Conservation (phyloP, 495 filamentous ascomycete species). For the Hypoxylon fuscum region DNA sequence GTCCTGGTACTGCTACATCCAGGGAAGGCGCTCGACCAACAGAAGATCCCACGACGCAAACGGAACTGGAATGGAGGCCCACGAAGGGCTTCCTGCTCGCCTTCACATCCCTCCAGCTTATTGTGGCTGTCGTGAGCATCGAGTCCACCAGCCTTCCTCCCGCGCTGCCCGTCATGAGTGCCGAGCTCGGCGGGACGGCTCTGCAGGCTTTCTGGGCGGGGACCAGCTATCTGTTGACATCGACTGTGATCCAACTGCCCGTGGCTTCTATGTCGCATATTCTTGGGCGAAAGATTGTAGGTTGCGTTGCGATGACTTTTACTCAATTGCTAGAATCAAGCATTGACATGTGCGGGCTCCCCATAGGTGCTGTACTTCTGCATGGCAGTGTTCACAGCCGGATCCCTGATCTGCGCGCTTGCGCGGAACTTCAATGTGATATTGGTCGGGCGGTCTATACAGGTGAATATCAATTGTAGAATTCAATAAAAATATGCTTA, state of each 20-base stretch:
- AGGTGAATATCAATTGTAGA: constrained; percentile 46
- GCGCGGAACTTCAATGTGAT: constrained; percentile 68
- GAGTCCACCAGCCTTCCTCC: constrained; percentile 80
- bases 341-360: no score
- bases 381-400: constrained; percentile 63
- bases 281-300: constrained; percentile 51
- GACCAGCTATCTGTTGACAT: constrained; percentile 62
- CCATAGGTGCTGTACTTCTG: constrained; percentile 61
- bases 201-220: constrained; percentile 70
- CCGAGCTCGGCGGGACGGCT: constrained; percentile 58
- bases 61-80: constrained; percentile 35
- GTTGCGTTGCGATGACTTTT: constrained; percentile 7
- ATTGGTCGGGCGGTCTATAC: constrained; percentile 70
- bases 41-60: no score
- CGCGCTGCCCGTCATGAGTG: constrained; percentile 69
- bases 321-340: neutral
- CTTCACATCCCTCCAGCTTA: constrained; percentile 66
- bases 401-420: constrained; percentile 67
- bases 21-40: no score
- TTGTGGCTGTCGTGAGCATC: constrained; percentile 73
- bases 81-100: constrained; percentile 48
- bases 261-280: constrained; percentile 62
- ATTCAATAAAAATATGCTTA: neutral
- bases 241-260: constrained; percentile 62
- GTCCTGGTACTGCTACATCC: no score